Conservation (phyloP, 2,329 filamentous ascomycete species). For the Parastagonospora nodorum region DNA sequence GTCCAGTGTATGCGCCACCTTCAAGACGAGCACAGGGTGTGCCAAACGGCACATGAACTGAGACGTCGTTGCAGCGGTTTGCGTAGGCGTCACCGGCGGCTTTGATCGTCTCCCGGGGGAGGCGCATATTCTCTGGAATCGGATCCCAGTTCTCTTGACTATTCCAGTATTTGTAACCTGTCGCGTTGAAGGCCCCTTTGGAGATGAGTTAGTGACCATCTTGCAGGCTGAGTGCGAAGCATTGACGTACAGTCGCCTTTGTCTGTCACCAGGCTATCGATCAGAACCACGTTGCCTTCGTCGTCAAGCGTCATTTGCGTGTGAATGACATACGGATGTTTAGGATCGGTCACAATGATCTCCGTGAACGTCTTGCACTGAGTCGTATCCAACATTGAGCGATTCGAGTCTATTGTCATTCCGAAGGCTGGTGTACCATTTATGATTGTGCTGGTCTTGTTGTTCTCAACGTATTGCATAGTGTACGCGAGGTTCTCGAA, state of each 20-base stretch:
- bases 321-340: conserved; percentile 31
- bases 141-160: conserved; percentile 22
- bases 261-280: conserved; percentile 32
- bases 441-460: conserved; percentile 13
- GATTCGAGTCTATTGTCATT: conserved; percentile 21
- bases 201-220: too few species aligned
- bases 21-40: conserved; percentile 30
- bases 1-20: conserved; percentile 24
- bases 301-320: conserved; percentile 27
- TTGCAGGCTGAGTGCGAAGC: too few species aligned
- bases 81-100: conserved; percentile 32
- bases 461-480: conserved; percentile 27
- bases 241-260: conserved; percentile 23
- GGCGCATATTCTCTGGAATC: conserved; percentile 16
- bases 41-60: conserved; percentile 27
- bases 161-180: conserved; percentile 19
- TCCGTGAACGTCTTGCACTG: conserved; percentile 35
- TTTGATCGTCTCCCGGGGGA: conserved; percentile 20
- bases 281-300: conserved; percentile 14
- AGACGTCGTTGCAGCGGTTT: conserved; percentile 24
- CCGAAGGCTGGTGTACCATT: conserved; percentile 21
- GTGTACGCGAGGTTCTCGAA: conserved; percentile 21
- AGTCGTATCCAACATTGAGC: conserved; percentile 23
- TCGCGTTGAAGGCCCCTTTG: conserved; percentile 30
- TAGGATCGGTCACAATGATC: conserved; percentile 21